phyloP scores from a whole-genome alignment of 164 flowering plant species.

The Platanus orientalis region DNA sequence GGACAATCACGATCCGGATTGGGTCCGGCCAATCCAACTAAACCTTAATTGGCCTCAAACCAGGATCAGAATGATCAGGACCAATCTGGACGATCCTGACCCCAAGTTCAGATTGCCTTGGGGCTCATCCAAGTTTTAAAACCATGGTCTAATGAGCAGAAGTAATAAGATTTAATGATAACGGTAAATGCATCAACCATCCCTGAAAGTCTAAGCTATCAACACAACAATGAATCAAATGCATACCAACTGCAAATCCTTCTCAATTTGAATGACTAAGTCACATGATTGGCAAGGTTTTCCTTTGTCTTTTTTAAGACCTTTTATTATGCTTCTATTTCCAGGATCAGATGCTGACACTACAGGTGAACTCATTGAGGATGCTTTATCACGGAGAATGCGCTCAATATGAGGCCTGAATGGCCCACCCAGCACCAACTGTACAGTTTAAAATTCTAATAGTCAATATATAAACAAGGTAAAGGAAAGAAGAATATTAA shows the following conservation, averaged over 20 bases:
- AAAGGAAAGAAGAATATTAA: neutral
- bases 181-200: neutral
- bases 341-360: constrained; percentile 65
- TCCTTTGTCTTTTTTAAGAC: constrained; percentile 28
- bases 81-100: too few species aligned
- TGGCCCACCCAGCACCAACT: constrained; percentile 91
- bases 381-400: constrained; percentile 73
- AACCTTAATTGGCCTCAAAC: too few species aligned
- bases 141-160: too few species aligned
- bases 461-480: constrained; percentile 7
- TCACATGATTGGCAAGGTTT: constrained; percentile 66
- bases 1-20: too few species aligned
- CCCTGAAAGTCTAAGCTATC: neutral
- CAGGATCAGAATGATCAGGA: too few species aligned
- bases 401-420: constrained; percentile 75
- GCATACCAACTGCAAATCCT: constrained; percentile 55
- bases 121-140: too few species aligned
- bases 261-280: constrained; percentile 43
- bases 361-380: constrained; percentile 58
- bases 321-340: constrained; percentile 45
- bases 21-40: too few species aligned
- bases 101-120: too few species aligned
- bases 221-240: neutral
- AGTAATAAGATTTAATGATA: neutral
- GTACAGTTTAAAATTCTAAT: constrained; percentile 17